phyloP scores from a whole-genome alignment of 805 yeast genomes.

The Teunomyces aglyptinius region DNA sequence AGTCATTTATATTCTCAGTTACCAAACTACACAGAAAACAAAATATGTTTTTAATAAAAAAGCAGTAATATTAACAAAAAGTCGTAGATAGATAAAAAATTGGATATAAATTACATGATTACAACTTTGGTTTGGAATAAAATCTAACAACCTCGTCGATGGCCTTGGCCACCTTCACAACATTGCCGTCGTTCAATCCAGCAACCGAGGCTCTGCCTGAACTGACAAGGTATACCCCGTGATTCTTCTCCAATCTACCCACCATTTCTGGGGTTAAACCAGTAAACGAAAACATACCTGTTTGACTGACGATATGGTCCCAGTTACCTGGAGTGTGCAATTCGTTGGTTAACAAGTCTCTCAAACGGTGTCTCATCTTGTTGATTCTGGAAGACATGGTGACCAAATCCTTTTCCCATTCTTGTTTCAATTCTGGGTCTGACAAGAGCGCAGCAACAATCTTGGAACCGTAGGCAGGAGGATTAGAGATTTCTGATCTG shows the following conservation, averaged over 20 bases:
- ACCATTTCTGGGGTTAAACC: constrained; percentile 81
- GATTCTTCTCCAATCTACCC: constrained; percentile 67
- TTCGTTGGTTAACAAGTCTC: constrained; percentile 50
- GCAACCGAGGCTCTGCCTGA: constrained; percentile 94
- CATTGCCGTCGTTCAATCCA: constrained; percentile 80
- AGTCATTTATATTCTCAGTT: constrained; percentile 1
- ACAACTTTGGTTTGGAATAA: constrained; percentile 15
- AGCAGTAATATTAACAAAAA: not conserved
- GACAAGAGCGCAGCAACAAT: constrained; percentile 74
- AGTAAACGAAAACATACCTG: constrained; percentile 96
- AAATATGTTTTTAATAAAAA: constrained; percentile 1
- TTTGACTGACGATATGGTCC: constrained; percentile 87
- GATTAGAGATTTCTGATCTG: constrained; percentile 86
- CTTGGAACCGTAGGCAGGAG: constrained; percentile 95
- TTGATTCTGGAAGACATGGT: constrained; percentile 86
- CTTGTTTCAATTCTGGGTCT: constrained; percentile 61
- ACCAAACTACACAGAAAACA: constrained; percentile 2
- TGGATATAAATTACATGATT: not conserved
- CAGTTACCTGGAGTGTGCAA: constrained; percentile 84
- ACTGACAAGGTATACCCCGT: constrained; percentile 75
- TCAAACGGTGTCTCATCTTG: constrained; percentile 71
- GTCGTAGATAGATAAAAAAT: not conserved
- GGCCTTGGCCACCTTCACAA: constrained; percentile 73
- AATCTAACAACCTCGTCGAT: constrained; percentile 71
- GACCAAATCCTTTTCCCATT: constrained; percentile 81